These are phyloP conservation scores for Puccinia horiana DNA, from an alignment of 1,284 basidiomycete genomes.

Conservation along the genomic window DNA sequence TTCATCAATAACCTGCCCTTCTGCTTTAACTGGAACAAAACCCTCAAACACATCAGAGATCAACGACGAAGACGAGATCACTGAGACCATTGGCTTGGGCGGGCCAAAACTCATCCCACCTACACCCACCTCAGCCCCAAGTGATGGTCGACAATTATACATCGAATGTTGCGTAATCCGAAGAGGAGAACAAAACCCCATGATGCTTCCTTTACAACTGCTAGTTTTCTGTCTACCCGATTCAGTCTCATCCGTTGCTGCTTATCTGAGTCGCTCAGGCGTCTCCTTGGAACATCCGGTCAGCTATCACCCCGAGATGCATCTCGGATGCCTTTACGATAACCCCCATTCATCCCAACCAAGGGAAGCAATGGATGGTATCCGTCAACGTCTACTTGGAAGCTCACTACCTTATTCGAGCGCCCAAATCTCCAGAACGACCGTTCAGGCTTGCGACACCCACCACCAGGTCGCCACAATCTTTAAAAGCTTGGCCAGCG, in stretches of 20 bases:
- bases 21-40: conserved; percentile 60
- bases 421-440: not conserved
- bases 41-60: conserved; percentile 61
- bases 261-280: conserved; percentile 69
- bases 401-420: conserved; percentile 40
- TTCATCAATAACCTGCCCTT: no score
- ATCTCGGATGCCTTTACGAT: conserved; percentile 70
- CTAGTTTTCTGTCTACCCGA: conserved; percentile 89
- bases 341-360: conserved; percentile 85
- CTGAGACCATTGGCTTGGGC: conserved; percentile 75
- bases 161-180: conserved; percentile 52
- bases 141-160: conserved; percentile 22
- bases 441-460: conserved; percentile 61
- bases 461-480: conserved; percentile 89
- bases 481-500: conserved; percentile 81
- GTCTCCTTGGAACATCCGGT: conserved; percentile 78
- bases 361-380: conserved; percentile 64
- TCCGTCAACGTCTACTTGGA: conserved; percentile 43
- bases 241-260: conserved; percentile 77
- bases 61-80: conserved; percentile 41
- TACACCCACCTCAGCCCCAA: not conserved
- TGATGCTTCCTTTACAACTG: conserved; percentile 77
- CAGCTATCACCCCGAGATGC: conserved; percentile 65
- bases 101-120: conserved; percentile 62
- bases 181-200: conserved; percentile 64